phyloP scores from a whole-genome alignment of 495 filamentous ascomycete species.

The Barbatosphaeria neglecta region DNA sequence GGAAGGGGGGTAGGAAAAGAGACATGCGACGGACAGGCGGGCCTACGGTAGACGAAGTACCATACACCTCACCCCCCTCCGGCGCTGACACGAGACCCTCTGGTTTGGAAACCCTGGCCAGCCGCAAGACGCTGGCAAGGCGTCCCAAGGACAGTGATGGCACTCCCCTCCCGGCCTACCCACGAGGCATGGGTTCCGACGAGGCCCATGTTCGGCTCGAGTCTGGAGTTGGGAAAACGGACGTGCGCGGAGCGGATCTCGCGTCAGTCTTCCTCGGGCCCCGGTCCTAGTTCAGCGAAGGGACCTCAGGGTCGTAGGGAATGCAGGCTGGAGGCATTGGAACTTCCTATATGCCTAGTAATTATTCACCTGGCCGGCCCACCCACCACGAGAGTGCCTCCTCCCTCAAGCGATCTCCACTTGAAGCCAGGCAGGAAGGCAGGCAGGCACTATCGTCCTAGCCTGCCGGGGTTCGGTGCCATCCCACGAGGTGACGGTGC shows the following conservation, averaged over 20 bases:
- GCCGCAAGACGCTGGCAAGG: conserved; percentile 5
- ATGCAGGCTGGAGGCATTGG: too few species aligned
- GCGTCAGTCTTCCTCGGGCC: conserved; percentile 20
- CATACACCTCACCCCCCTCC: conserved; percentile 17
- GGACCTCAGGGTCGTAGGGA: too few species aligned
- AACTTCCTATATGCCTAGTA: too few species aligned
- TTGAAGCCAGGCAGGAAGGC: too few species aligned
- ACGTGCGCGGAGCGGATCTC: conserved; percentile 54
- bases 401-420: too few species aligned
- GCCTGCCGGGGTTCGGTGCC: too few species aligned
- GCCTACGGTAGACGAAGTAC: conserved; percentile 5
- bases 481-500: too few species aligned
- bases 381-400: too few species aligned
- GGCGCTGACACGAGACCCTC: conserved; percentile 26
- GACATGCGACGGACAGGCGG: too few species aligned
- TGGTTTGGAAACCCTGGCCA: conserved; percentile 4
- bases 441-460: too few species aligned
- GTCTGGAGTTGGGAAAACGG: conserved; percentile 14
- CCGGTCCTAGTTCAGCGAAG: conserved; percentile 8
- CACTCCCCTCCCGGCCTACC: background rate
- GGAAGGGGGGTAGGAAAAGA: background rate
- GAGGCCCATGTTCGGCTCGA: conserved; percentile 6
- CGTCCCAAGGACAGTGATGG: conserved; percentile 8
- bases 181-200: conserved; percentile 6
- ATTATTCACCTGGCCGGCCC: too few species aligned